Conservation (phyloP, 176 grass and related monocot genomes). For the Phragmites australis region DNA sequence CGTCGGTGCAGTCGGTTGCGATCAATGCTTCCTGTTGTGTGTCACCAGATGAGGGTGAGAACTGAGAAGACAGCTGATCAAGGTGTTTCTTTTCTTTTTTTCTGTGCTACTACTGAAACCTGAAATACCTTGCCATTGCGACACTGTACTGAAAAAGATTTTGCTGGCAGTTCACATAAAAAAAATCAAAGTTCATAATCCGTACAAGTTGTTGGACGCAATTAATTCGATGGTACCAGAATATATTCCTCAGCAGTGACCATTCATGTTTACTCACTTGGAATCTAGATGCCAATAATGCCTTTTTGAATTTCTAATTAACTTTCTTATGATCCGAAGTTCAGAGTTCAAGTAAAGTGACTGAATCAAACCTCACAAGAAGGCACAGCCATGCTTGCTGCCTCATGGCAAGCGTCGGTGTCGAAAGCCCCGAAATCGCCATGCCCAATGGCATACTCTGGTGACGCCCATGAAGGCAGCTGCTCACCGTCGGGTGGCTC, state of each 20-base stretch:
- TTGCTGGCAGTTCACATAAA: background rate
- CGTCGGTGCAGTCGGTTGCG: background rate
- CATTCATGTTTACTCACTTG: background rate
- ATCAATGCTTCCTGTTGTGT: slow-evolving; percentile 42
- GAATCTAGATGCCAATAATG: background rate
- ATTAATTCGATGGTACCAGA: background rate
- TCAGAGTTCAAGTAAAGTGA: background rate
- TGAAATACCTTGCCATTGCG: background rate
- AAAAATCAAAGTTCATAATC: background rate
- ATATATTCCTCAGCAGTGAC: background rate
- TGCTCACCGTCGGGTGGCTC: slow-evolving; percentile 33
- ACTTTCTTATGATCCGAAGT: background rate
- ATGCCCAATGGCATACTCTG: slow-evolving; percentile 35
- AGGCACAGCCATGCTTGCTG: slow-evolving; percentile 38
- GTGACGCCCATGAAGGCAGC: slow-evolving; percentile 37
- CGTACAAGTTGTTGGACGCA: background rate
- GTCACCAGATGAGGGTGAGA: background rate
- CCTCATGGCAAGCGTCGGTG: slow-evolving; percentile 26
- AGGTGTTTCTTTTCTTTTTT: background rate
- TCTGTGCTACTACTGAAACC: background rate
- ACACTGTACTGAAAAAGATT: background rate
- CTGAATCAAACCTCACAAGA: slow-evolving; percentile 46
- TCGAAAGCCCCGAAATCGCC: slow-evolving; percentile 39
- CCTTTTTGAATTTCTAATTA: background rate
- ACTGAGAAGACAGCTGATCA: background rate